Base-by-base conservation (phyloP, 768 basidiomycete genomes). In the Boletellus emodensis region DNA sequence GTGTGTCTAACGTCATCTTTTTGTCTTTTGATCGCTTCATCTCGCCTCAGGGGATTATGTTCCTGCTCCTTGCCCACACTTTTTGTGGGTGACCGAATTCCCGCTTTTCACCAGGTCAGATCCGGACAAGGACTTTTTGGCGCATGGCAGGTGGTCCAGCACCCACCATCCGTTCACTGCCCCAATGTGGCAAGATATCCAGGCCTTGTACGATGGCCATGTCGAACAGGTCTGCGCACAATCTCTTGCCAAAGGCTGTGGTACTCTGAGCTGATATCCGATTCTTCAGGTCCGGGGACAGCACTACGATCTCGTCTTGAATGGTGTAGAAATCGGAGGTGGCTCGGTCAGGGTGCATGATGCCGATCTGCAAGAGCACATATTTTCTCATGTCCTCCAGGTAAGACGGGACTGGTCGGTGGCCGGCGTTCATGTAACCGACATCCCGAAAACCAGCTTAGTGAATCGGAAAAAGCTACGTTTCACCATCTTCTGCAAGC, bases 91-190 rank as follows among this genome's bases (percentile, higher is more conserved):
- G 46, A 95, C 92, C 5, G 93, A 95, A 66, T 96, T 96, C 66
- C 94, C 94, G 13, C 76, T 97, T 20, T 96, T 95, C 72, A 84
- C 94, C 14, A 82, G 77, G 28, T 83, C 85, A 34, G 94, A 96
- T 66, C 75, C 77, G 48, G 94, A 96, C 72, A 96, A 96, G 71
- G 84, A 89, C 34, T 81, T 85, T 63, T 70, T 93, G 28, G 88
- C 92, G 4, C 79, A 83, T 49, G 94, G 94, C 28, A 77, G 93
- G 61, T 95, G 91, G 90, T 87, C 89, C 56, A 89, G 88, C 55
- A 84, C 90, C 3, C 94, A 97, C 61, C 94, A 97, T 68, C 94
- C 94, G 3, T 97, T 97, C 70, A 97, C 94, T 12, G 94, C 94
- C 9, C 94, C 94, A 18, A 89, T 94, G 83, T 87, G 77, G 77